A percentile compares a stretch with the other conserved stretches of the same genome.
Conservation (phyloP, 192 early-diverging fungal genomes). For the Gaertneriomyces sp. region DNA sequence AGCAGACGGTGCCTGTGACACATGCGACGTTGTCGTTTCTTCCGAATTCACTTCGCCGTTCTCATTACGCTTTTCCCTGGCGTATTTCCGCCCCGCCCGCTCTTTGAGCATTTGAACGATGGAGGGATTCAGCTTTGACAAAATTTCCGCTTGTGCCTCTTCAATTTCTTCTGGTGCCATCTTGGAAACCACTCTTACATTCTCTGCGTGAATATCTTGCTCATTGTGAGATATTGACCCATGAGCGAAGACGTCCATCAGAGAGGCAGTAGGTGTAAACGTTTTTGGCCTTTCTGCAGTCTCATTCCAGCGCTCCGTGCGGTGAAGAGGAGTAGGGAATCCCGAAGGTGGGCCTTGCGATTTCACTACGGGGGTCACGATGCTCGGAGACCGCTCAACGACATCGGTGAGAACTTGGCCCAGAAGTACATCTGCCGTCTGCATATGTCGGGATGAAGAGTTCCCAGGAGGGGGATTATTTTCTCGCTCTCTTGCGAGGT, state of each 20-base stretch:
- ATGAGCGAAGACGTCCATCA: neutral
- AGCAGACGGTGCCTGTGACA: slow-evolving; percentile 3
- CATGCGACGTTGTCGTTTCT: too few relatives aligned
- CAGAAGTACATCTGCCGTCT: slow-evolving; percentile 18
- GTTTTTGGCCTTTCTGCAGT: neutral
- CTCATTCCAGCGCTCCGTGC: slow-evolving; percentile 2
- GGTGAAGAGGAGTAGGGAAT: slow-evolving; percentile 27
- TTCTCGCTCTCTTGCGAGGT: neutral
- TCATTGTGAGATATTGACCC: slow-evolving; percentile 11
- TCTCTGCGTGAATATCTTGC: slow-evolving; percentile 56
- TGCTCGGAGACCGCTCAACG: slow-evolving; percentile 10
- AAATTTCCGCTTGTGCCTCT: slow-evolving; percentile 65
- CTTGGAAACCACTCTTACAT: slow-evolving; percentile 39
- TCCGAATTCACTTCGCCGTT: too few relatives aligned
- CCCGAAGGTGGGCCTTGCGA: slow-evolving; percentile 6
- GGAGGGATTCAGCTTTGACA: slow-evolving; percentile 57
- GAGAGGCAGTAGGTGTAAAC: neutral
- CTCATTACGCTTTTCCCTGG: neutral
- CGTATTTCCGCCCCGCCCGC: slow-evolving; percentile 26
- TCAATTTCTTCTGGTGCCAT: slow-evolving; percentile 75
- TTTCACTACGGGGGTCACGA: neutral
- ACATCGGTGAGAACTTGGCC: slow-evolving; percentile 24
- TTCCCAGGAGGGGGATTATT: neutral
- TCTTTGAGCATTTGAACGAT: slow-evolving; percentile 61
- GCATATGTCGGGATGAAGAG: slow-evolving; percentile 2